Percentiles rank a stretch among this genome's conserved stretches.
Conservation (phyloP, 805 yeast genomes). For the Martiniozyma abietophila region DNA sequence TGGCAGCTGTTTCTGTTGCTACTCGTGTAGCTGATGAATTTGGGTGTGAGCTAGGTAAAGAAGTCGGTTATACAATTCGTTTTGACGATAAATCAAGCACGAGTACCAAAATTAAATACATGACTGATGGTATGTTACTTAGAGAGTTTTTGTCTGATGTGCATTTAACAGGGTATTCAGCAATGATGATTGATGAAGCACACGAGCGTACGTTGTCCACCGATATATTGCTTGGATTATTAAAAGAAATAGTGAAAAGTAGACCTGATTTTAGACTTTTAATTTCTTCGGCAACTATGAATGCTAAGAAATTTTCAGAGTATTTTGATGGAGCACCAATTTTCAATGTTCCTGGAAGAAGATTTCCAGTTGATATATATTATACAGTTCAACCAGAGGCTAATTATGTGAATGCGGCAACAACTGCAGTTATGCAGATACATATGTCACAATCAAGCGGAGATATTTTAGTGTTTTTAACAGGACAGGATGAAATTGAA, state of each 20-base stretch:
- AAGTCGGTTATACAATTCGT: conserved; percentile 83
- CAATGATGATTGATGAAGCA: conserved; percentile 92
- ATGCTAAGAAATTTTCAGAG: conserved; percentile 76
- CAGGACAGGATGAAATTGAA: conserved; percentile 97
- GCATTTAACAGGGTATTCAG: conserved; percentile 57
- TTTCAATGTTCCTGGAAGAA: conserved; percentile 82
- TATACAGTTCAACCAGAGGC: conserved; percentile 85
- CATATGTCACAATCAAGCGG: conserved; percentile 68
- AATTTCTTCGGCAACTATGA: conserved; percentile 91
- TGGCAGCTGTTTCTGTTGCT: conserved; percentile 90
- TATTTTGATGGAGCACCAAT: conserved; percentile 83
- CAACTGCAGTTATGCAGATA: conserved; percentile 79
- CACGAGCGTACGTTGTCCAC: conserved; percentile 95
- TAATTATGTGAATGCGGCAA: conserved; percentile 82
- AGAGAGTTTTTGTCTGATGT: conserved; percentile 80
- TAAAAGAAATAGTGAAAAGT: conserved; percentile 56
- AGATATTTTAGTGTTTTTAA: conserved; percentile 81
- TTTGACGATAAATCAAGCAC: conserved; percentile 71
- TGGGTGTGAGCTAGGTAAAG: conserved; percentile 67
- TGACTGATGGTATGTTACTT: conserved; percentile 93
- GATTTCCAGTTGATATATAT: conserved; percentile 83
- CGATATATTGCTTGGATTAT: conserved; percentile 67
- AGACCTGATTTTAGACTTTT: conserved; percentile 67
- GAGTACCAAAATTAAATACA: conserved; percentile 69
- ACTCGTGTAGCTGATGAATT: conserved; percentile 86